Evolutionary conservation across 352 stramenopile species (phyloP), one percentile per base, ranked within the genome.

Genomic region (Bremia lactucae): DNA sequence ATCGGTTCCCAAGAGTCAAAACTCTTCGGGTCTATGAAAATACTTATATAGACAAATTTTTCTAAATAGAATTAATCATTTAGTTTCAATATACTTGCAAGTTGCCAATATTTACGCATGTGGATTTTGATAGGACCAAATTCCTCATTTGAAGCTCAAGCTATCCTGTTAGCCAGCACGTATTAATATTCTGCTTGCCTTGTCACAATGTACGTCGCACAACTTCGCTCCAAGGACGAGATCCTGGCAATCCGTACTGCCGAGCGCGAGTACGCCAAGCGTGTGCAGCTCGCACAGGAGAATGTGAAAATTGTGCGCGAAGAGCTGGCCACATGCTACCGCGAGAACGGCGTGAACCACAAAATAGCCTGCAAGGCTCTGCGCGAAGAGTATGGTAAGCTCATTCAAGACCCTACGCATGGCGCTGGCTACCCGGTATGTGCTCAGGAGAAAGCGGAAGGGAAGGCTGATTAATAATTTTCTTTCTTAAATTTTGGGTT

Each of bases 311-410:
- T 89, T 33, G 77, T 92, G 59, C 76, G 77, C 44, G 80, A 89
- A 37, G 77, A 92, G 55, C 62, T 92, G 49, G 76, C 80, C 44
- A 74, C 75, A 44, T 92, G 80, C 62, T 92, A 92, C 68, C 82
- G 87, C 52, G 79, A 92, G 59, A 69, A 89, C 59, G 80, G 80
- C 46, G 74, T 92, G 36, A 92, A 92, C 68, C 80, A 92, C 76
- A 86, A 83, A 53, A 80, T 89, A 44, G 73, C 70, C 16, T 92
- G 80, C 74, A 89, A 88, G 60, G 50, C 44, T 15, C 46, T 92
- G 36, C 77, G 80, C 39, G 76, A 92, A 42, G 74, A 92, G 62
- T 92, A 92, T 55, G 75, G 58, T 34, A 76, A 65, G 46, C 72
- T 92, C 31, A 65, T 92, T 42, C 72, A 69, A 46, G 80, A 92